phyloP scores from a whole-genome alignment of 73 alveolate genomes.

The Tetrahymena thermophila region DNA sequence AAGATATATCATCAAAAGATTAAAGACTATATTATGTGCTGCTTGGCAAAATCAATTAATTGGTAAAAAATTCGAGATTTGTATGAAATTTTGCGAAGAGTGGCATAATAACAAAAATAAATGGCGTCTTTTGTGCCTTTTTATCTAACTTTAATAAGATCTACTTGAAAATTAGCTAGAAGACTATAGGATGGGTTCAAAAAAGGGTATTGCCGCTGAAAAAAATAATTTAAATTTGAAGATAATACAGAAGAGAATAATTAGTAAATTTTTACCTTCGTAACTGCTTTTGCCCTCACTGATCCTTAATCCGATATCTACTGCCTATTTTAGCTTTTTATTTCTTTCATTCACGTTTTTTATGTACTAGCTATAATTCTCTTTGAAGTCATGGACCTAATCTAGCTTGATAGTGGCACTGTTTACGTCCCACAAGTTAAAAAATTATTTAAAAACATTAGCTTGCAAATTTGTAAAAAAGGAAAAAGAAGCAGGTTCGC shows the following conservation, averaged over 20 bases:
- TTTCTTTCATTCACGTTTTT: not conserved
- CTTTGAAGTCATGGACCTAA: not conserved
- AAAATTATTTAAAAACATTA: not conserved
- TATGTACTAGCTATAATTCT: not conserved
- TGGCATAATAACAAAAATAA: too few relatives aligned
- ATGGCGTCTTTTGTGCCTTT: not conserved
- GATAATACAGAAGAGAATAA: not conserved
- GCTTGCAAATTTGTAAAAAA: not conserved
- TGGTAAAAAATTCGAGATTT: not conserved
- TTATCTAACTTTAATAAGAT: not conserved
- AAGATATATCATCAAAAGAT: not conserved
- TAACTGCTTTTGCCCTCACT: not conserved
- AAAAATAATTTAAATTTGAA: not conserved
- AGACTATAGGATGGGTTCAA: not conserved
- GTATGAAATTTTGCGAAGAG: too few relatives aligned
- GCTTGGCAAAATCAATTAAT: not conserved
- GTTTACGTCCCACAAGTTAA: not conserved
- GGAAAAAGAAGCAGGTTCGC: not conserved
- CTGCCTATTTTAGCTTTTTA: not conserved
- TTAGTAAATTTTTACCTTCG: not conserved
- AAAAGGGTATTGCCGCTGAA: constrained; percentile 1
- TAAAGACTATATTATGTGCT: not conserved
- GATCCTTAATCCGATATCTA: not conserved
- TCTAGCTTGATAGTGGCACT: constrained; percentile 2
- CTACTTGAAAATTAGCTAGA: not conserved